Base-by-base conservation (phyloP, 768 basidiomycete species). In the Macrolepiota fuliginosa region DNA sequence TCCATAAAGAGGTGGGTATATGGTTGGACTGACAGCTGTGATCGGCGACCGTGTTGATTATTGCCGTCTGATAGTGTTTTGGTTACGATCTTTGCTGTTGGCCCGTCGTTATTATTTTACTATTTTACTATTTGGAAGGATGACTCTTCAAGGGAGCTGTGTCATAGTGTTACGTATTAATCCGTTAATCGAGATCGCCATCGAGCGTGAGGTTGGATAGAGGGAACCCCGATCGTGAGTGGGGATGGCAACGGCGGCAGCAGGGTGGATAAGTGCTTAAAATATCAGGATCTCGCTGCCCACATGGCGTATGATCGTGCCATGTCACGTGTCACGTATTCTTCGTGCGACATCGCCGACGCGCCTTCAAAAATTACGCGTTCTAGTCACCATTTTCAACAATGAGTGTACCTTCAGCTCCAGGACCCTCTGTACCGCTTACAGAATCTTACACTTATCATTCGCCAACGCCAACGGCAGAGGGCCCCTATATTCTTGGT, bases 401-500 rank as follows among this genome's bases (percentile, higher is more conserved):
- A 68, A 32, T 49, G 35, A 58, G 35, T 29, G 68, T 87, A 13
- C 85, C 87, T 5, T 91, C 90, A 4, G 81, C 84, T 1, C 82
- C 83, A 24, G 81, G 80, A 15, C 82, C 84, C 10, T 83, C 83
- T 1, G 76, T 72, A 0, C 83, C 89, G 0, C 79, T 92, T 35
- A 79, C 77, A 4, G 79, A 83, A 10, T 92, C 92, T 0, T 94
- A 94, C 69, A 88, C 91, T 0, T 86, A 91, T 69, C 90, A 92
- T 70, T 90, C 91, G 0, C 81, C 86, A 1, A 82, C 72, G 0
- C 92, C 92, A 1, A 88, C 87, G 0, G 82, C 86, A 0, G 60
- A 73, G 1, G 92, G 92, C 0, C 90, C 91, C 0, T 97, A 96
- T 76, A 92, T 98, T 53, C 88, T 99, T 54, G 97, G 97, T 24